Percentiles rank a stretch among this genome's conserved stretches.
These are phyloP conservation scores for Platismatia glauca DNA, from an alignment of 495 filamentous ascomycete genomes.

Conservation along the genomic window DNA sequence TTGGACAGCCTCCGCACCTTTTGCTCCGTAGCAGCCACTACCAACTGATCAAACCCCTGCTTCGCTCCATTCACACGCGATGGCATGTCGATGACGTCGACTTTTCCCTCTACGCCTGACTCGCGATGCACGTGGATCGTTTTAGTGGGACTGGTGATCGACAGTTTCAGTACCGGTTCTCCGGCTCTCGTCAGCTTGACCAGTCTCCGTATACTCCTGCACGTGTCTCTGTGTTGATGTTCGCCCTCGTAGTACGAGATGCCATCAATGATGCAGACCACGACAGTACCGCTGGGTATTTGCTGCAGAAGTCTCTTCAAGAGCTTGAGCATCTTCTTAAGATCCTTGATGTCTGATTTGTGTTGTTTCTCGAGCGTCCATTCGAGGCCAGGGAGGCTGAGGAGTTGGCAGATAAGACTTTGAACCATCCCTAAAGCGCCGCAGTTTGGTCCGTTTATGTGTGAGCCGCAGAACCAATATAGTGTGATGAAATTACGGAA, in stretches of 20 bases:
- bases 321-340: conserved; percentile 9
- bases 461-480: conserved; percentile 18
- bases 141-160: conserved; percentile 14
- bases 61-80: conserved; percentile 14
- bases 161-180: conserved; percentile 6
- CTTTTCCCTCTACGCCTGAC: not conserved
- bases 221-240: conserved; percentile 1
- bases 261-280: conserved; percentile 18
- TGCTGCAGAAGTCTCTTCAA: conserved; percentile 11
- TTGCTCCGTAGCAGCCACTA: conserved; percentile 2
- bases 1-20: not conserved
- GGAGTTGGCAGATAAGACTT: conserved; percentile 17
- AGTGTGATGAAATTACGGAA: conserved; percentile 9
- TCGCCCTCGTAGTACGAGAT: conserved; percentile 15
- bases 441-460: conserved; percentile 7
- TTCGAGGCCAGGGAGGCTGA: conserved; percentile 3
- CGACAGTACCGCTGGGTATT: not conserved
- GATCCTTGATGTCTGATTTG: conserved; percentile 10
- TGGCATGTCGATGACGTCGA: conserved; percentile 11
- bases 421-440: conserved; percentile 16
- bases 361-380: conserved; percentile 4
- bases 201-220: conserved; percentile 4
- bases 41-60: conserved; percentile 11
- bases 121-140: conserved; percentile 5
- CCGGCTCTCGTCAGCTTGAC: conserved; percentile 9